A percentile compares a stretch with the other conserved stretches of the same genome.
These are phyloP conservation scores for Niveomyces coronatus DNA, from an alignment of 2,329 filamentous ascomycete species.

Conservation along the genomic window DNA sequence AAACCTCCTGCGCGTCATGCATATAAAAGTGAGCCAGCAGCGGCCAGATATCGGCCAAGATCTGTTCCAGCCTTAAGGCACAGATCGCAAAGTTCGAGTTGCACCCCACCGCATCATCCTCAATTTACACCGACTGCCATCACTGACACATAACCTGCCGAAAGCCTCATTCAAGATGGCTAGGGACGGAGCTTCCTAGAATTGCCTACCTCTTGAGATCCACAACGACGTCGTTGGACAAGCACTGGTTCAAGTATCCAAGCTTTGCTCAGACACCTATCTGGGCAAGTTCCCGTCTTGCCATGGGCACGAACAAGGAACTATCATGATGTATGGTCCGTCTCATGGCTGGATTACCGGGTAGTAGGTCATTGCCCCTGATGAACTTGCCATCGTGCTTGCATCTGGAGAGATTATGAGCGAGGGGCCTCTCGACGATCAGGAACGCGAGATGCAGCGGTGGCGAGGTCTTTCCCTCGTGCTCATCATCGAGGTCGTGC, in stretches of 20 bases:
- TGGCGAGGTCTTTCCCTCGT: conserved; percentile 24
- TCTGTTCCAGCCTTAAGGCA: too few relatives aligned
- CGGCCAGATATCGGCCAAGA: too few relatives aligned
- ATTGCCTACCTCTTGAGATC: background rate
- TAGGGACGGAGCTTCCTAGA: too few relatives aligned
- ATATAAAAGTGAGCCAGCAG: too few relatives aligned
- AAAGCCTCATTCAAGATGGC: too few relatives aligned
- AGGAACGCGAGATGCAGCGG: conserved; percentile 20
- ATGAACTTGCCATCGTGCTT: conserved; percentile 10
- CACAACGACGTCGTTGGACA: conserved; percentile 2
- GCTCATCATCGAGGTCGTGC: conserved; percentile 21
- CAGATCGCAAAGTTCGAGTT: too few relatives aligned
- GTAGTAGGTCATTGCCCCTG: conserved; percentile 13
- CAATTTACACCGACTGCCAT: too few relatives aligned
- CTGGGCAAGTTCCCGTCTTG: conserved; percentile 8
- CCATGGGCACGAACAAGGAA: conserved; percentile 10
- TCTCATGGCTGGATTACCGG: conserved; percentile 21
- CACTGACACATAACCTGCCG: too few relatives aligned
- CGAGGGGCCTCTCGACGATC: conserved; percentile 18
- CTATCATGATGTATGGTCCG: conserved; percentile 16
- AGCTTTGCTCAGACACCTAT: conserved; percentile 14
- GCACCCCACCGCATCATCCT: too few relatives aligned
- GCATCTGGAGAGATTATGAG: conserved; percentile 21
- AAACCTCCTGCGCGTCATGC: too few relatives aligned
- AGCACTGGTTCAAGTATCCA: conserved; percentile 27